phyloP scores from a whole-genome alignment of 78 protist genomes.

The Pigoraptor vietnamica region DNA sequence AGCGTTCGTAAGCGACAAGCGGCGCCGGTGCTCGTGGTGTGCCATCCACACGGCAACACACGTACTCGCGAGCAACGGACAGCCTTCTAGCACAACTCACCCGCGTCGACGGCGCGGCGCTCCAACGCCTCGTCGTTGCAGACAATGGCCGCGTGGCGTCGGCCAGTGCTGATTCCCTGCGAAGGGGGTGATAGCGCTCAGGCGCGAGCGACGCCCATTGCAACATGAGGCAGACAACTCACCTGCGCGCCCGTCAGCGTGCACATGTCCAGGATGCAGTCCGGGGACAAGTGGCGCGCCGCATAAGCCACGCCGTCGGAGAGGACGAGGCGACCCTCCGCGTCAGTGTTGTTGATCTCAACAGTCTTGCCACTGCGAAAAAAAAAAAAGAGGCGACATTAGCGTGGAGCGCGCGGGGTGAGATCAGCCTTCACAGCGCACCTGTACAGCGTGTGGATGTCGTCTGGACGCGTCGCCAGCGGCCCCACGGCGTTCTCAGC shows the following conservation, averaged over 20 bases:
- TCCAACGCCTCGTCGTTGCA: background rate
- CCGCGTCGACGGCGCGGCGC: background rate
- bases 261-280: constrained; percentile 60
- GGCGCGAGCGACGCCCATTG: too few species aligned
- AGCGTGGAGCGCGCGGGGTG: background rate
- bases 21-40: too few species aligned
- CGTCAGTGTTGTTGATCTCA: constrained; percentile 85
- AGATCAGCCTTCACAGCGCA: background rate
- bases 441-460: constrained; percentile 6
- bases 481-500: constrained; percentile 37
- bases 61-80: background rate
- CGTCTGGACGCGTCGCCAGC: constrained; percentile 26
- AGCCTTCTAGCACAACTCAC: background rate
- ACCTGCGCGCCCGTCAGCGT: constrained; percentile 80
- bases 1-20: too few species aligned
- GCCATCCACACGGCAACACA: too few species aligned
- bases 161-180: background rate
- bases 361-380: constrained; percentile 55
- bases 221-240: too few species aligned
- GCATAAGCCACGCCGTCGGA: constrained; percentile 78
- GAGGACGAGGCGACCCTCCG: constrained; percentile 80
- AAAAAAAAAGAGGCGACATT: background rate
- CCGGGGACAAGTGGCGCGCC: background rate
- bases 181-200: too few species aligned
- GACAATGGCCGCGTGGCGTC: constrained; percentile 39